Evolutionary conservation across 257 asterid species (phyloP).

Genomic region (Solanum tarapatanum): DNA sequence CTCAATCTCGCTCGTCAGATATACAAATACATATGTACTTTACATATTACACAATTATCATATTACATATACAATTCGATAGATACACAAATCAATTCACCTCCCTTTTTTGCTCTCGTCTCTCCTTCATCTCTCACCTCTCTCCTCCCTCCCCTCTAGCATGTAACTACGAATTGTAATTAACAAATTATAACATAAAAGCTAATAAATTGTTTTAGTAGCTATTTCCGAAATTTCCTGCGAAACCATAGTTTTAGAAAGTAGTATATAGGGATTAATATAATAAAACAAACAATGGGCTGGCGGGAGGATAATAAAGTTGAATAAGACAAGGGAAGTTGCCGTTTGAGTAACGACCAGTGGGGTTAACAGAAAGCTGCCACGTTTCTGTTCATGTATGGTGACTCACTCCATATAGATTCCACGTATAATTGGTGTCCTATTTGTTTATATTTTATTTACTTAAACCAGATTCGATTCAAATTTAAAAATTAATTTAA

Average conservation of each 20-base stretch:
- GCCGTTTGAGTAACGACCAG: slow-evolving; percentile 21
- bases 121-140: neutral
- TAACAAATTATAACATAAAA: rapidly evolving
- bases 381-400: slow-evolving; percentile 25
- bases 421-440: slow-evolving; percentile 23
- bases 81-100: rapidly evolving
- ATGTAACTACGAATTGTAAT: rapidly evolving
- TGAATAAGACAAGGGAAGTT: slow-evolving; percentile 15
- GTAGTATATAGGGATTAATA: neutral
- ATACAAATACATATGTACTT: no score
- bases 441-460: neutral
- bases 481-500: neutral
- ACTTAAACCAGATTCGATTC: neutral
- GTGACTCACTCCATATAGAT: slow-evolving; percentile 22
- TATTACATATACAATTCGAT: rapidly evolving
- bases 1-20: no score
- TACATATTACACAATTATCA: no score
- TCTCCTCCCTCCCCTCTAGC: rapidly evolving
- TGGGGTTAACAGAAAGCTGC: slow-evolving; percentile 1
- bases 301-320: neutral
- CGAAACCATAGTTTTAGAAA: neutral
- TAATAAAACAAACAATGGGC: slow-evolving; percentile 10
- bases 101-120: rapidly evolving
- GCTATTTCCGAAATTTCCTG: no score
- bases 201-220: no score